Conservation (phyloP, 345 rosid species). For the Citrus inodora region DNA sequence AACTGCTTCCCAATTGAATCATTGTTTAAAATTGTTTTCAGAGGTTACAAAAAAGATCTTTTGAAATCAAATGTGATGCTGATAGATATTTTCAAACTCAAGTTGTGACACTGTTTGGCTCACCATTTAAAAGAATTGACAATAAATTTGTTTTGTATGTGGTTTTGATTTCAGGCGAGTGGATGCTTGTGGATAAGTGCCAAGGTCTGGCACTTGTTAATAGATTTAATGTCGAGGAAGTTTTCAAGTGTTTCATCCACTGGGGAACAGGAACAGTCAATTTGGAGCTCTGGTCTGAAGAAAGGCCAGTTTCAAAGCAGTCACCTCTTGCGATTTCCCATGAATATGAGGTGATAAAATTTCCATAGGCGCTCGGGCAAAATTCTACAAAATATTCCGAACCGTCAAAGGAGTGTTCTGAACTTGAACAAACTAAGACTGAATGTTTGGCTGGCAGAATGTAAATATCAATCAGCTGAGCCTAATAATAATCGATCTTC, state of each 20-base stretch:
- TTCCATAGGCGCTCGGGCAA: conserved; percentile 7
- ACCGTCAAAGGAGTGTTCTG: not conserved
- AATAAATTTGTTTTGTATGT: not conserved
- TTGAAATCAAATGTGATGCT: not conserved
- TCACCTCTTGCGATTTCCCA: conserved; percentile 62
- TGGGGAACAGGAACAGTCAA: conserved; percentile 47
- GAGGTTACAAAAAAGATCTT: not conserved
- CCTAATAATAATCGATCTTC: not conserved
- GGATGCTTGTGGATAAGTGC: conserved; percentile 75
- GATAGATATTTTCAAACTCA: not conserved
- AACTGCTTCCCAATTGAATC: not conserved
- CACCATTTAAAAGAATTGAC: not conserved
- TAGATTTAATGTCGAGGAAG: conserved; percentile 49
- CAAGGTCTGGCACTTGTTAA: conserved; percentile 51
- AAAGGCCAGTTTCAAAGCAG: conserved; percentile 72
- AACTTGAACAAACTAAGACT: not conserved
- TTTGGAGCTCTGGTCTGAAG: conserved; percentile 90
- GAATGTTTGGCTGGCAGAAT: not conserved
- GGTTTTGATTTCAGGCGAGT: conserved; percentile 52
- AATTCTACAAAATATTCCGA: not conserved
- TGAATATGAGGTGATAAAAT: conserved; percentile 50
- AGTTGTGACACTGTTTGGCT: not conserved
- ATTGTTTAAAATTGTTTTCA: not conserved
- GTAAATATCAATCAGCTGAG: not conserved
- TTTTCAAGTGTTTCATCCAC: conserved; percentile 52